Conservation (phyloP, 805 yeast species). For the Hanseniaspora meyeri region DNA sequence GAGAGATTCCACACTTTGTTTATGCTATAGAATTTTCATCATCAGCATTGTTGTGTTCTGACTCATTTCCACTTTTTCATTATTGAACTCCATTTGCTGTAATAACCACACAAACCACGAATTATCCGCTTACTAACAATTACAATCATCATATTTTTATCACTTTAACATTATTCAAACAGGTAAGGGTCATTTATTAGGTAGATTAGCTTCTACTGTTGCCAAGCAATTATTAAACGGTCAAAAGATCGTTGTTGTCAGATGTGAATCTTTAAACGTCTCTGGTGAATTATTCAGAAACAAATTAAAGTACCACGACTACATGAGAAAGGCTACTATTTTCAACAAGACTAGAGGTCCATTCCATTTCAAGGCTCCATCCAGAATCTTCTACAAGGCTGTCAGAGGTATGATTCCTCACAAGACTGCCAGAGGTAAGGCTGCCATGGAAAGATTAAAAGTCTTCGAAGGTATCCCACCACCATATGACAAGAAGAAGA, state of each 20-base stretch:
- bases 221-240: conserved; percentile 98
- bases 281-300: conserved; percentile 99
- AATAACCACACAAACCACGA: neutral
- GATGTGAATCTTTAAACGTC: conserved; percentile 96
- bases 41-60: neutral
- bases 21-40: neutral
- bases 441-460: conserved; percentile 98
- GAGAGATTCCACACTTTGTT: neutral
- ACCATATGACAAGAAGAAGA: conserved; percentile 99
- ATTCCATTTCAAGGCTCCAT: conserved; percentile 99
- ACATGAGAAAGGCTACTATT: conserved; percentile 98
- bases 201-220: conserved; percentile 97
- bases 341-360: conserved; percentile 99
- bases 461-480: conserved; percentile 99
- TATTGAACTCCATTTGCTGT: neutral
- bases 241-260: conserved; percentile 93
- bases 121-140: conserved; percentile 7
- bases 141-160: neutral
- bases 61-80: neutral
- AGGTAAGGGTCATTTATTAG: conserved; percentile 98
- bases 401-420: conserved; percentile 98
- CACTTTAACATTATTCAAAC: conserved; percentile 14
- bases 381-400: conserved; percentile 99
- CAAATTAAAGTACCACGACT: conserved; percentile 99
- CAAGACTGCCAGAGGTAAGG: conserved; percentile 99